Percentiles rank a stretch among this genome's conserved stretches.
Evolutionary conservation across 805 yeast genomes (phyloP).

Genomic region (Grigorovia humatica): DNA sequence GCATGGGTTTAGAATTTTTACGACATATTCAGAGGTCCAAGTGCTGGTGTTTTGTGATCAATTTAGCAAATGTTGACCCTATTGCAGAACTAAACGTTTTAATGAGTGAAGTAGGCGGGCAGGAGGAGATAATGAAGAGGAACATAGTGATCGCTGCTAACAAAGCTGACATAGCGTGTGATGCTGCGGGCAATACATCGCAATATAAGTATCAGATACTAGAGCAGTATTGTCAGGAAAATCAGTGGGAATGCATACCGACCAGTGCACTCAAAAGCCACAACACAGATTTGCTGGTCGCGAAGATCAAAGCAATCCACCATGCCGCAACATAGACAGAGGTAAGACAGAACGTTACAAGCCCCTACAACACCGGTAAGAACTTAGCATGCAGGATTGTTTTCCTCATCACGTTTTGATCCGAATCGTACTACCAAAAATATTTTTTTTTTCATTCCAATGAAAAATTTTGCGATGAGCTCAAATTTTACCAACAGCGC

Average conservation of each 20-base stretch:
- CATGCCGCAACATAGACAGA: not conserved
- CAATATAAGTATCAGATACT: constrained; percentile 35
- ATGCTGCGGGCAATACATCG: constrained; percentile 30
- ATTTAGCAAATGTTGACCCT: constrained; percentile 61
- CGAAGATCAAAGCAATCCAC: constrained; percentile 52
- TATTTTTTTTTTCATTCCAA: not conserved
- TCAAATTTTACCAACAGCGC: constrained; percentile 6
- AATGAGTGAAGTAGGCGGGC: constrained; percentile 58
- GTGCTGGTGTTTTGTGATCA: constrained; percentile 79
- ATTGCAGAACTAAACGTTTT: constrained; percentile 52
- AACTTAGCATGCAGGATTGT: not conserved
- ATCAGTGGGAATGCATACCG: constrained; percentile 64
- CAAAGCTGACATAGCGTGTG: constrained; percentile 71
- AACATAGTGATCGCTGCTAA: constrained; percentile 73
- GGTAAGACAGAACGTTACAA: not conserved
- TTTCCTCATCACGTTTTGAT: not conserved
- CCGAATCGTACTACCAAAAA: too few species aligned
- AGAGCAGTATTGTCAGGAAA: constrained; percentile 32
- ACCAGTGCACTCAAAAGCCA: constrained; percentile 70
- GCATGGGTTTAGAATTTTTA: constrained; percentile 88
- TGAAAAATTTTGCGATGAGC: constrained; percentile 18
- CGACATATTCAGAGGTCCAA: constrained; percentile 88
- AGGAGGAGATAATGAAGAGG: constrained; percentile 47
- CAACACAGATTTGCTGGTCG: constrained; percentile 60
- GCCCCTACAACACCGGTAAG: too few species aligned